Evolutionary conservation across 305 asterid species (phyloP), one percentile per base, ranked within the genome.

Genomic region (Solanum chacoense): DNA sequence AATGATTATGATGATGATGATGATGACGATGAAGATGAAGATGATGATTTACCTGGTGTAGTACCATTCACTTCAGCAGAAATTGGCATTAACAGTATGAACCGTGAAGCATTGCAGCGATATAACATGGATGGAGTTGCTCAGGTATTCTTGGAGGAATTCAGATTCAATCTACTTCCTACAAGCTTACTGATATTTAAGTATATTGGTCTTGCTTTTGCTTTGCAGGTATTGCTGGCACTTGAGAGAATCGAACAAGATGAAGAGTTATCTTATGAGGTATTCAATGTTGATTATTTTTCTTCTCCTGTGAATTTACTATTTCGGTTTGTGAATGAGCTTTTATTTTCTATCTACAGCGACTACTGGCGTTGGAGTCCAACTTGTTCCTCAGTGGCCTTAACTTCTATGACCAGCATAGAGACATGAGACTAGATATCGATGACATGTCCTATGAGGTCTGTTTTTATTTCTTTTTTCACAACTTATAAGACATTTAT

Each of bases 381-480:
- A 92, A 95, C 77, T 92, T 93, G 89, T 91, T 94, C 92, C 93
- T 93, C 81, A 92, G 94, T 36, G 91, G 98, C 90, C 90, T 93
- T 84, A 92, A 89, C 93, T 92, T 93, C 80, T 93, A 93, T 85
- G 98, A 97, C 90, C 97, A 92, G 85, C 99, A 97, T 89, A 92
- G 95, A 35, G 98, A 93, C 86, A 92, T 97, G 98, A 94, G 99
- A 90, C 89, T 97, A 88, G 97, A 97, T 89, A 96, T 97, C 22
- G 98, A 97, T 91, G 93, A 90, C 94, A 96, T 96, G 98, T 94
- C 98, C 22, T 97, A 97, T 16, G 99, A 97, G 98, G 99, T 97
- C 79, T 22, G 89, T 31, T 84, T 83, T 59, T 11, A 7, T 55
- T 84, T 83, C 73, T 28, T 31, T 14, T 28, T 71, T 84, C 87